A percentile compares a stretch with the other conserved stretches of the same genome.
Conservation (phyloP, 192 early-diverging fungal genomes). For the Thamnidium elegans region DNA sequence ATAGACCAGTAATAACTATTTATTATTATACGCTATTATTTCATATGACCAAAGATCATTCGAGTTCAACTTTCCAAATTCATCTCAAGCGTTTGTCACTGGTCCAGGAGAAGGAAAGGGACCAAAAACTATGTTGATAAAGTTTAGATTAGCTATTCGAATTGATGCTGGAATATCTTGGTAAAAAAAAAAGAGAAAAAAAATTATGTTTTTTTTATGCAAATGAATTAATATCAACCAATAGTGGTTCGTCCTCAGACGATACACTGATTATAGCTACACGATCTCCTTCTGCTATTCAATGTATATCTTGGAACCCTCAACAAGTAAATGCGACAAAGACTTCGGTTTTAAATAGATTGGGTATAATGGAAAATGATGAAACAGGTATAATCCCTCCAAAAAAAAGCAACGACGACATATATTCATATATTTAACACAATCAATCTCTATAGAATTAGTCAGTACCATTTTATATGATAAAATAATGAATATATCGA, state of each 20-base stretch:
- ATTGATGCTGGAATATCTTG: slow-evolving; percentile 71
- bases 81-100: slow-evolving; percentile 55
- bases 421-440: background rate
- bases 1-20: slow-evolving; percentile 64
- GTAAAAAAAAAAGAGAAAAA: slow-evolving; percentile 34
- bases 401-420: too few relatives aligned
- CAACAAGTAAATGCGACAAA: slow-evolving; percentile 58
- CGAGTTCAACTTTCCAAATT: slow-evolving; percentile 54
- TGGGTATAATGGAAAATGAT: slow-evolving; percentile 42
- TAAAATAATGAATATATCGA: slow-evolving; percentile 46
- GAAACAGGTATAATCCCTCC: slow-evolving; percentile 3
- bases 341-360: slow-evolving; percentile 49
- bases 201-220: background rate
- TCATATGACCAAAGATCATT: slow-evolving; percentile 51
- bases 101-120: slow-evolving; percentile 73
- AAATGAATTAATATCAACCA: too few relatives aligned
- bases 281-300: slow-evolving; percentile 61
- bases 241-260: slow-evolving; percentile 61
- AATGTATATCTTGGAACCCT: slow-evolving; percentile 67
- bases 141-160: slow-evolving; percentile 73
- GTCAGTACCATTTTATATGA: slow-evolving; percentile 27
- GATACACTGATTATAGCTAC: slow-evolving; percentile 70
- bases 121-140: slow-evolving; percentile 47
- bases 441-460: slow-evolving; percentile 11
- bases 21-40: slow-evolving; percentile 68